Percentiles rank a stretch among this genome's conserved stretches.
Conservation (phyloP, 1,139 yeast genomes). For the Pichia inconspicua region DNA sequence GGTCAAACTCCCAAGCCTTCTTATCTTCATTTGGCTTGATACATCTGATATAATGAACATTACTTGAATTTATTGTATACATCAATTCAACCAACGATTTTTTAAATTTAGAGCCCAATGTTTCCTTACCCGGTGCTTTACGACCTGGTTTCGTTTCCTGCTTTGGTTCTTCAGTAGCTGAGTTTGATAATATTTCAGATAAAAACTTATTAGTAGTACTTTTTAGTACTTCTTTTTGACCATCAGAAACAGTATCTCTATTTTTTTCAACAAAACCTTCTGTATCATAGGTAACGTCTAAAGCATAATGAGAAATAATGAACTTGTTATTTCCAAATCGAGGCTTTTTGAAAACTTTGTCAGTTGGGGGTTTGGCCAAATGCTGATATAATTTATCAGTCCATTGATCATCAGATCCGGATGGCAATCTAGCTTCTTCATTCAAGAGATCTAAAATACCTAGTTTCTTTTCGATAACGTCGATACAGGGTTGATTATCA, state of each 20-base stretch:
- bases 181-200: slow-evolving; percentile 51
- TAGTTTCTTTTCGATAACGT: slow-evolving; percentile 78
- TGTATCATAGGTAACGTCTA: slow-evolving; percentile 85
- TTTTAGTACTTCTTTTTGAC: slow-evolving; percentile 78
- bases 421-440: slow-evolving; percentile 91
- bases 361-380: slow-evolving; percentile 70
- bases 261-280: slow-evolving; percentile 96
- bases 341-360: slow-evolving; percentile 82
- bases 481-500: slow-evolving; percentile 96
- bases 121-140: slow-evolving; percentile 68
- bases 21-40: slow-evolving; percentile 94
- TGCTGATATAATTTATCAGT: slow-evolving; percentile 83
- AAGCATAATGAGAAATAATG: slow-evolving; percentile 87
- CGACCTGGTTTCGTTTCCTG: slow-evolving; percentile 32
- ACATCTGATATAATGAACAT: slow-evolving; percentile 95
- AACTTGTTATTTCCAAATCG: slow-evolving; percentile 90
- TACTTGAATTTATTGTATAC: slow-evolving; percentile 88
- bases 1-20: slow-evolving; percentile 93
- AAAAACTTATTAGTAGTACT: slow-evolving; percentile 60
- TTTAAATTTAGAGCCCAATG: slow-evolving; percentile 91
- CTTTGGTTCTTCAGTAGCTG: slow-evolving; percentile 48
- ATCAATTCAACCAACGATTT: slow-evolving; percentile 86
- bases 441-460: slow-evolving; percentile 86
- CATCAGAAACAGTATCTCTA: slow-evolving; percentile 95
- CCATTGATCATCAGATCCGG: slow-evolving; percentile 93